Evolutionary conservation across 75 land plant genomes (phyloP).

Genomic region (Picea glauca): DNA sequence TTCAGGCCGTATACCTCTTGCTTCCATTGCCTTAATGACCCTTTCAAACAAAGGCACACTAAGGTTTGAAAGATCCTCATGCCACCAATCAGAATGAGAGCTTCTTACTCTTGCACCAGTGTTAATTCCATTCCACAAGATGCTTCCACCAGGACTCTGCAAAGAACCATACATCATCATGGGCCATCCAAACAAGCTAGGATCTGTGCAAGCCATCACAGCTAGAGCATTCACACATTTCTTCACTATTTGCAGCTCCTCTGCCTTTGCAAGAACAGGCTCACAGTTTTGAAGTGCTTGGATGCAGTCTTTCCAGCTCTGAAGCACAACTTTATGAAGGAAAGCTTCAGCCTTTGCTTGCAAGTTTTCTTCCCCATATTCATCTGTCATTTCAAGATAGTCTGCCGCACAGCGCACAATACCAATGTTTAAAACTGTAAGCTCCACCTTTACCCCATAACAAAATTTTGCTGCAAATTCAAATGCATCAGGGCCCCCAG

Average conservation of each 20-base stretch:
- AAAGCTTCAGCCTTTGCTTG: conserved; percentile 53
- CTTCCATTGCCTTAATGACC: conserved; percentile 56
- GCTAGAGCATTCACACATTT: conserved; percentile 52
- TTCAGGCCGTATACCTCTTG: conserved; percentile 54
- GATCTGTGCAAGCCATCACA: conserved; percentile 74
- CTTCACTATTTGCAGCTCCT: conserved; percentile 49
- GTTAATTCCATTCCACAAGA: conserved; percentile 93
- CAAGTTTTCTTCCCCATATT: conserved; percentile 66
- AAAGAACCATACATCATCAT: conserved; percentile 66
- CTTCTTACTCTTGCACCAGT: conserved; percentile 71
- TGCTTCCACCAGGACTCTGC: conserved; percentile 93
- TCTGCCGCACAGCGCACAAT: conserved; percentile 57
- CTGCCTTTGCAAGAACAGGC: conserved; percentile 29
- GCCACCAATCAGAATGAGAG: conserved; percentile 74
- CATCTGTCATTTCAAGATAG: conserved; percentile 75
- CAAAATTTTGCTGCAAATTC: conserved; percentile 71
- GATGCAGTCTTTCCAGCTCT: conserved; percentile 76
- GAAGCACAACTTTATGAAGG: conserved; percentile 53
- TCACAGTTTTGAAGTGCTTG: conserved; percentile 62
- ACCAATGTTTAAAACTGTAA: conserved; percentile 51
- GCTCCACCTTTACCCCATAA: conserved; percentile 58
- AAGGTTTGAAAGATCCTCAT: conserved; percentile 66
- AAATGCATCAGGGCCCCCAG: conserved; percentile 75
- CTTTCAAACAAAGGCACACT: conserved; percentile 49
- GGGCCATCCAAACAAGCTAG: conserved; percentile 80